Evolutionary conservation across 129 eudicot genomes (phyloP), one percentile per base, ranked within the genome.

Genomic region (Centella asiatica): DNA sequence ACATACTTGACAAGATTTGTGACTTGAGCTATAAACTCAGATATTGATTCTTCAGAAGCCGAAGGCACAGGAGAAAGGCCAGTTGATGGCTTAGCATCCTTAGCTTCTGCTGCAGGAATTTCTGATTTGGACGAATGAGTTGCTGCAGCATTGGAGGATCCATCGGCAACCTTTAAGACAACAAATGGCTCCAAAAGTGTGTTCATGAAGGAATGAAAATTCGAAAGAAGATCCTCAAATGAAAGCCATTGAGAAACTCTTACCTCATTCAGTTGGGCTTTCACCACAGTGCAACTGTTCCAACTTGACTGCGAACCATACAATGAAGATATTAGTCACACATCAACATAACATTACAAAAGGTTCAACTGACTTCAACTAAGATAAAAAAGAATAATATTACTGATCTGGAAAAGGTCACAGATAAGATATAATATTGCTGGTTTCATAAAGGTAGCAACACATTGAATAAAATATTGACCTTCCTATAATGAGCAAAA

Each of bases 111-210:
- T 58, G 66, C 58, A 20, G 52, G 68, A 6, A 20, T 49, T 23
- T 62, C 71, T 11, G 76, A 64, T 64, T 80, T 64, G 0, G 40
- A 25, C 20, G 69, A 42, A 55, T 70, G 13, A 29, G 51, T 48
- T 27, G 61, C 28, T 29, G 70, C 64, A 60, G 67, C 39, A 27
- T 76, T 66, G 57, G 76, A 56, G 31, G 82, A 62, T 61, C 80
- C 82, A 62, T 66, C 89, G 62, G 85, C 54, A 72, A 83, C 89
- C 89, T 83, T 74, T 57, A 72, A 75, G 59, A 75, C 71, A 60
- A 68, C 59, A 82, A 27, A 75, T 47, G 70, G 73, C 68, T 66
- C 74, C 65, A 74, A 67, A 69, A 62, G 20, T 1, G 37, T 72
- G 64, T 60, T 55, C 66, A 71, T 28, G 53, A 68, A 60, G 34